Percentiles rank a stretch among this genome's conserved stretches.
phyloP scores from a whole-genome alignment of 306 rosid genomes.

The Macrotyloma uniflorum region DNA sequence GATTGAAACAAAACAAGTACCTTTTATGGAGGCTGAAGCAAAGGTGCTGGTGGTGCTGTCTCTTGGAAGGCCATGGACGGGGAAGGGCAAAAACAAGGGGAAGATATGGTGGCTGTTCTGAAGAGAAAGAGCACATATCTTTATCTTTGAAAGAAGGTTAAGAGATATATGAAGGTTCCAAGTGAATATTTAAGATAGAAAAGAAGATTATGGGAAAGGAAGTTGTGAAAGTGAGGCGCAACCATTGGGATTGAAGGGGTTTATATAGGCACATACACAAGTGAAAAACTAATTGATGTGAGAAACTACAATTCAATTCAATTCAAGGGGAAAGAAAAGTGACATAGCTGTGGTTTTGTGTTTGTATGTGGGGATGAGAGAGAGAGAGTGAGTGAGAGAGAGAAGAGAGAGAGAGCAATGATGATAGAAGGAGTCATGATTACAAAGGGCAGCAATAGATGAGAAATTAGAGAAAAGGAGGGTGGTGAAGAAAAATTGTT shows the following conservation, averaged over 20 bases:
- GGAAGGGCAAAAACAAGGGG: slow-evolving; percentile 31
- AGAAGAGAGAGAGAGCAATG: slow-evolving; percentile 64
- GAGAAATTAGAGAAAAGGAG: slow-evolving; percentile 36
- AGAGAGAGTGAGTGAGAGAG: slow-evolving; percentile 50
- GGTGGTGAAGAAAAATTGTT: slow-evolving; percentile 37
- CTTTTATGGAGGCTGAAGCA: slow-evolving; percentile 57
- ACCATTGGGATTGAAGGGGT: slow-evolving; percentile 40
- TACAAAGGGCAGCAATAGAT: slow-evolving; percentile 64
- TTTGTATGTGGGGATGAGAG: slow-evolving; percentile 45
- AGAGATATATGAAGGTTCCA: not conserved
- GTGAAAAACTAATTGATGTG: slow-evolving; percentile 1
- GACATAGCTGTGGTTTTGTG: slow-evolving; percentile 43
- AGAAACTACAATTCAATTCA: not conserved
- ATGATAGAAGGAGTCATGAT: slow-evolving; percentile 75
- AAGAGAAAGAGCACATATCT: slow-evolving; percentile 55
- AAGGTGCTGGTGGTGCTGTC: slow-evolving; percentile 28
- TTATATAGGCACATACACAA: slow-evolving; percentile 44
- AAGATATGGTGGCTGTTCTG: slow-evolving; percentile 32
- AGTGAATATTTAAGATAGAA: not conserved
- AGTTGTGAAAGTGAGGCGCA: slow-evolving; percentile 23
- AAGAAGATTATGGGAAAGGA: not conserved
- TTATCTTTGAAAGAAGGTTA: not conserved
- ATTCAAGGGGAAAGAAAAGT: not conserved
- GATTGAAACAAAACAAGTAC: slow-evolving; percentile 35
- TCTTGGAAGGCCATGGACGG: slow-evolving; percentile 46